Evolutionary conservation across 1,284 basidiomycete genomes (phyloP).

Genomic region (Apiotrichum mycotoxinovorans): DNA sequence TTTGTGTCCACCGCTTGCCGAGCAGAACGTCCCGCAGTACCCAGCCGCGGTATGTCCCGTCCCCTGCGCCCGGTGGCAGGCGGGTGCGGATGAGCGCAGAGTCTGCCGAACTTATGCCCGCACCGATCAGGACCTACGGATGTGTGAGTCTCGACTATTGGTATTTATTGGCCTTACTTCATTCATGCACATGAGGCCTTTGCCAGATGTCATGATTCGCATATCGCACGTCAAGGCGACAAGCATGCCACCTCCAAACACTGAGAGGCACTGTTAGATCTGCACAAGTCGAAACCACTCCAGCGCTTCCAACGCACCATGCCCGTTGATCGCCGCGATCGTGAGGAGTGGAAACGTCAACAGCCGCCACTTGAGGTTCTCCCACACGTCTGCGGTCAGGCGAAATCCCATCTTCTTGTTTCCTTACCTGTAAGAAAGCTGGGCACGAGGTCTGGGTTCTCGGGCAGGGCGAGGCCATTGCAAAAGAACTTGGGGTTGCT

Average conservation of each 20-base stretch:
- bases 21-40: slow-evolving; percentile 66
- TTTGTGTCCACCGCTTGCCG: slow-evolving; percentile 73
- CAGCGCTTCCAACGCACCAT: no score
- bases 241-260: slow-evolving; percentile 77
- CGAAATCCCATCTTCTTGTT: not conserved
- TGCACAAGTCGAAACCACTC: no score
- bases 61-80: slow-evolving; percentile 37
- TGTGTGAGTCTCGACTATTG: slow-evolving; percentile 9
- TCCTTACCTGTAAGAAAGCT: slow-evolving; percentile 69
- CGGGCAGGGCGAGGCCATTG: slow-evolving; percentile 47
- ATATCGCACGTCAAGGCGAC: slow-evolving; percentile 64
- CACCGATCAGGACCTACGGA: slow-evolving; percentile 58
- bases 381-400: slow-evolving; percentile 18
- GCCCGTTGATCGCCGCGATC: slow-evolving; percentile 84
- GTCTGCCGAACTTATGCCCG: slow-evolving; percentile 52
- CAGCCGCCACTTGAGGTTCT: slow-evolving; percentile 37
- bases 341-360: slow-evolving; percentile 55
- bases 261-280: not conserved
- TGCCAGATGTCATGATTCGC: slow-evolving; percentile 25
- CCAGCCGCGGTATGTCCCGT: slow-evolving; percentile 19
- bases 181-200: slow-evolving; percentile 86
- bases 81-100: slow-evolving; percentile 58
- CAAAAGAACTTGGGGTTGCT: slow-evolving; percentile 1
- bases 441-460: slow-evolving; percentile 51
- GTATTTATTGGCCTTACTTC: slow-evolving; percentile 52